Conservation (phyloP, 257 asterid genomes). For the Ligustrum vulgare region DNA sequence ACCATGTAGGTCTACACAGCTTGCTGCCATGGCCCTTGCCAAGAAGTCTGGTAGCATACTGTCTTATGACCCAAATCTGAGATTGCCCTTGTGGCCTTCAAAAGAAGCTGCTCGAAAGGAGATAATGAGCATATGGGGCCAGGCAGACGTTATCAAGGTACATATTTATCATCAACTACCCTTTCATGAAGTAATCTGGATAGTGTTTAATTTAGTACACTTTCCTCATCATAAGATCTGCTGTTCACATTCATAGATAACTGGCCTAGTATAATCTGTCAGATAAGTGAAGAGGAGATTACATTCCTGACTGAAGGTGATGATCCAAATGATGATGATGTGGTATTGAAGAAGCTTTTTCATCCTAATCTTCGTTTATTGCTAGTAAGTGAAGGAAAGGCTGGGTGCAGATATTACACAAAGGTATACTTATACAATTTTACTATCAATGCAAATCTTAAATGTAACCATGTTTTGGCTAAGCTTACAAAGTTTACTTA, state of each 20-base stretch:
- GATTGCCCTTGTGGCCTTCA: constrained; percentile 93
- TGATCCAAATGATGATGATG: constrained; percentile 63
- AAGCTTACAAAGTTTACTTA: neutral
- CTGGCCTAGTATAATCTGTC: constrained; percentile 25
- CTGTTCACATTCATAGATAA: neutral
- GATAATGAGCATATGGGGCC: constrained; percentile 79
- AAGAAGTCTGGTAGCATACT: constrained; percentile 75
- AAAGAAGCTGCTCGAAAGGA: constrained; percentile 75
- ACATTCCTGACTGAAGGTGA: constrained; percentile 73
- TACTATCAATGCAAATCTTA: neutral
- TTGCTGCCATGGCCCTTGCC: constrained; percentile 78
- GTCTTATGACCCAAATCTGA: constrained; percentile 90
- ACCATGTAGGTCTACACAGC: constrained; percentile 83
- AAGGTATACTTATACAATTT: constrained; percentile 45
- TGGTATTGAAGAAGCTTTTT: constrained; percentile 75
- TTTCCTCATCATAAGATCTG: neutral
- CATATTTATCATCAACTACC: neutral
- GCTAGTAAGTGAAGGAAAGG: constrained; percentile 79
- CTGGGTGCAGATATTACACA: constrained; percentile 90
- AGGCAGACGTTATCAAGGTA: constrained; percentile 91
- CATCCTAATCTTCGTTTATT: constrained; percentile 73
- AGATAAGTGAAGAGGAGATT: constrained; percentile 91
- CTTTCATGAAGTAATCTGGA: neutral
- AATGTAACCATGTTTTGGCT: neutral
- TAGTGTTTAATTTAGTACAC: neutral